phyloP scores from a whole-genome alignment of 345 rosid genomes.

The Eucalyptus microcorys region DNA sequence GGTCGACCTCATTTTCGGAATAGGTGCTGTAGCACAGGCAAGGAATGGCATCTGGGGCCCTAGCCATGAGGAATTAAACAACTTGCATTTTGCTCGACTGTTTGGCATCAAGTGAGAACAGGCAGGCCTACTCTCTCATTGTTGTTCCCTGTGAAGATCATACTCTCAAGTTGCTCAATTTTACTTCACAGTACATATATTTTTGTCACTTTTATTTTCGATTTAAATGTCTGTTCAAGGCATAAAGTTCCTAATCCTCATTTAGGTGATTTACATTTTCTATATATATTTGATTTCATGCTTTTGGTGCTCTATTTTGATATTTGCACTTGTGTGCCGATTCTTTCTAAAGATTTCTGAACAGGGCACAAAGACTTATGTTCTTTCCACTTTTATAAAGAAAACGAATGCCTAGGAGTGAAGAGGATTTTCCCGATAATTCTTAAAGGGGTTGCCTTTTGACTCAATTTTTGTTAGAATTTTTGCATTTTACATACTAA shows the following conservation, averaged over 20 bases:
- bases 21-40: constrained; percentile 71
- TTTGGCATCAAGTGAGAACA: constrained; percentile 63
- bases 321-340: not conserved
- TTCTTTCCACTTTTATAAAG: constrained; percentile 62
- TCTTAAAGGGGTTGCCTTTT: constrained; percentile 42
- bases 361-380: constrained; percentile 49
- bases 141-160: not conserved
- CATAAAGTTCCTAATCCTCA: not conserved
- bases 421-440: constrained; percentile 86
- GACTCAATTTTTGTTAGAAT: not conserved
- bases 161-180: not conserved
- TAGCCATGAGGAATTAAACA: constrained; percentile 60
- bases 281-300: not conserved
- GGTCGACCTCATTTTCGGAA: not conserved
- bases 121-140: constrained; percentile 14
- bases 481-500: not conserved
- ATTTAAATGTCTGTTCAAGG: not conserved
- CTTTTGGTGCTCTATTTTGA: not conserved
- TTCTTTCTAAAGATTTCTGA: not conserved
- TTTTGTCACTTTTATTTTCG: not conserved
- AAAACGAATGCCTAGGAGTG: constrained; percentile 87
- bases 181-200: not conserved
- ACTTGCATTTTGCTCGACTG: constrained; percentile 43
- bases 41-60: constrained; percentile 65
- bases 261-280: not conserved